Evolutionary conservation across 116 monocot species (phyloP).

Genomic region (Cymodocea nodosa): DNA sequence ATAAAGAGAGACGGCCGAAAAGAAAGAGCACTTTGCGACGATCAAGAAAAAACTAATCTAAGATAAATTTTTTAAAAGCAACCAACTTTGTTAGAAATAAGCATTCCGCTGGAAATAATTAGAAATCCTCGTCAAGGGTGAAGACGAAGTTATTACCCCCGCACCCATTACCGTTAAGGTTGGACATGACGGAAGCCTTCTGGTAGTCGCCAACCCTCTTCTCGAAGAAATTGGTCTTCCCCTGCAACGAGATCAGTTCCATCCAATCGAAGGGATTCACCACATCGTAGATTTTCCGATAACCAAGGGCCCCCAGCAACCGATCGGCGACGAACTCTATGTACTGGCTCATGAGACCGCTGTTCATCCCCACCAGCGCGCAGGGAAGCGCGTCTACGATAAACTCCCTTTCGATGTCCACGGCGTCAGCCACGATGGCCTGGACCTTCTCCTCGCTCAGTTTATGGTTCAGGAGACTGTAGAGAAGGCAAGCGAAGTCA

Average conservation of each 20-base stretch:
- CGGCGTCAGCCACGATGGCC: constrained; percentile 60
- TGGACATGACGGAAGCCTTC: constrained; percentile 84
- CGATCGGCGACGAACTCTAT: constrained; percentile 81
- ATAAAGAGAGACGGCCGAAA: too few relatives aligned
- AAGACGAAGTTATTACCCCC: constrained; percentile 31
- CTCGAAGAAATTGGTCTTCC: constrained; percentile 95
- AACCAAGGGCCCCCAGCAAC: constrained; percentile 43
- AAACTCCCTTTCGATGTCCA: constrained; percentile 87
- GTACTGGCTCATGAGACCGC: constrained; percentile 72
- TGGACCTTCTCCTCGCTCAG: constrained; percentile 40
- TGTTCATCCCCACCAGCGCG: constrained; percentile 77
- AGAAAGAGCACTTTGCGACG: too few relatives aligned
- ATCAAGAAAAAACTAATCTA: too few relatives aligned
- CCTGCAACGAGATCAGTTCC: constrained; percentile 82
- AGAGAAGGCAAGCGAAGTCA: constrained; percentile 81
- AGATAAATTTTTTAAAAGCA: too few relatives aligned
- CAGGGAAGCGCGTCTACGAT: constrained; percentile 63
- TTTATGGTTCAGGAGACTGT: constrained; percentile 38
- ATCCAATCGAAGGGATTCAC: constrained; percentile 88
- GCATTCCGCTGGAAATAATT: background rate
- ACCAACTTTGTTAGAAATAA: too few relatives aligned
- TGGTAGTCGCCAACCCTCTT: constrained; percentile 90
- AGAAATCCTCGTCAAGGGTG: constrained; percentile 64
- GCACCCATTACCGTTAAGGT: constrained; percentile 22
- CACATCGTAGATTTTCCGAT: constrained; percentile 40